phyloP scores from a whole-genome alignment of 768 basidiomycete genomes.

The Tricholoma hemisulphureum region DNA sequence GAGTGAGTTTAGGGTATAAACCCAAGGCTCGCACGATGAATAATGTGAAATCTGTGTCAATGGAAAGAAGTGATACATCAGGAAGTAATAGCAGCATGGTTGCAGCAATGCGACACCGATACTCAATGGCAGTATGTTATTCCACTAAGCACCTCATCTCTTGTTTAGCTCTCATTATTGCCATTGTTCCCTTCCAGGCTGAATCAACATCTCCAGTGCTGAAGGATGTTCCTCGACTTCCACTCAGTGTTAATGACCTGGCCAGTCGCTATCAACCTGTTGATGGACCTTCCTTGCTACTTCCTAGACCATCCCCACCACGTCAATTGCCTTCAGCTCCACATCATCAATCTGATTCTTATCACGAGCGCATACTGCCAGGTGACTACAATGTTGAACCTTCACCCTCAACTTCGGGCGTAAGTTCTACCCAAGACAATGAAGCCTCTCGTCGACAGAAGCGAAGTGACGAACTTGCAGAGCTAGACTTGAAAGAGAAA shows the following conservation, averaged over 20 bases:
- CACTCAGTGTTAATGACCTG: constrained; percentile 61
- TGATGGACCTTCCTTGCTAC: constrained; percentile 44
- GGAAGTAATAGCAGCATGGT: constrained; percentile 59
- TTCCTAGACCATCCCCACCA: constrained; percentile 31
- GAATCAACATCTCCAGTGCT: constrained; percentile 52
- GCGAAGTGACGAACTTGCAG: constrained; percentile 49
- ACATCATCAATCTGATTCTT: constrained; percentile 22
- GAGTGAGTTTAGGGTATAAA: constrained; percentile 21
- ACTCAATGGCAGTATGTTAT: constrained; percentile 51
- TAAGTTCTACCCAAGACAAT: constrained; percentile 21
- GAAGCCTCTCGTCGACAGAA: constrained; percentile 30
- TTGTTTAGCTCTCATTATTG: neutral
- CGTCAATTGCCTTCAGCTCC: constrained; percentile 24
- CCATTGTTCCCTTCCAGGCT: constrained; percentile 33
- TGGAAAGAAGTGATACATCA: constrained; percentile 54
- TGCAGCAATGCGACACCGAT: constrained; percentile 66
- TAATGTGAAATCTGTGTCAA: constrained; percentile 25
- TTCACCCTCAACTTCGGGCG: constrained; percentile 11
- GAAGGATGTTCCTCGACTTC: constrained; percentile 62
- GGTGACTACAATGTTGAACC: constrained; percentile 10
- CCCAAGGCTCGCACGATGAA: constrained; percentile 31
- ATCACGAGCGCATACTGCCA: constrained; percentile 8
- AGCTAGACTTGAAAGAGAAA: constrained; percentile 53
- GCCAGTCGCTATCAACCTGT: constrained; percentile 59
- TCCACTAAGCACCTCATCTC: neutral